Base-by-base conservation (phyloP, 1,284 basidiomycete species). In the Pascua sp. region DNA sequence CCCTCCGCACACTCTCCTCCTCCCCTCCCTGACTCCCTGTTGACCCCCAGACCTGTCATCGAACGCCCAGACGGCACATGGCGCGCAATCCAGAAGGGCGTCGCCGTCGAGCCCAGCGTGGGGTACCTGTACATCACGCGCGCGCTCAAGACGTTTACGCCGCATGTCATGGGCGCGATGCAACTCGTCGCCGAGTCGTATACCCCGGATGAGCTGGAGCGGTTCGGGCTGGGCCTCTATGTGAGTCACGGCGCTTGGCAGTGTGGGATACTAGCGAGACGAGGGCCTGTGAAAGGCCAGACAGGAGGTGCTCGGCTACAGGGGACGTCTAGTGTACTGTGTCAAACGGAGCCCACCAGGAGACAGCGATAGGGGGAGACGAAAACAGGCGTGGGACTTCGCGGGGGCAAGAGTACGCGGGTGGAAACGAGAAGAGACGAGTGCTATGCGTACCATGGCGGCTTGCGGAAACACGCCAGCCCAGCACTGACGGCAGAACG, bases 71-170 rank as follows among this genome's bases (percentile, higher is more conserved):
- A 81, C 38, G 79, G 82, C 57, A 80, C 78, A 60, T 97, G 93
- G 88, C 84, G 91, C 24, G 95, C 89, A 0, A 84, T 98, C 39
- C 82, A 85, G 13, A 82, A 85, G 46, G 86, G 86, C 13, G 80
- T 82, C 12, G 88, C 90, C 8, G 85, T 87, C 10, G 79, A 83
- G 47, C 93, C 94, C 1, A 81, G 83, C 46, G 77, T 82, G 41
- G 78, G 77, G 55, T 92, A 86, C 68, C 81, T 84, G 0, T 96
- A 95, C 74, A 86, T 95, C 60, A 85, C 85, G n/a, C 84, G 85
- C 17, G 81, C 88, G 2, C 84, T 94, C 66, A 82, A 85, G 55
- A 87, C 90, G 70, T 88, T 86, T 4, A 83, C 86, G 8, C 85
- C 88, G 1, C 79, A 85, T 63, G 80, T 93, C 41, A 75, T 92